Evolutionary conservation across 768 basidiomycete genomes (phyloP), one percentile per base, ranked within the genome.

Genomic region (Hericium rajendrae): DNA sequence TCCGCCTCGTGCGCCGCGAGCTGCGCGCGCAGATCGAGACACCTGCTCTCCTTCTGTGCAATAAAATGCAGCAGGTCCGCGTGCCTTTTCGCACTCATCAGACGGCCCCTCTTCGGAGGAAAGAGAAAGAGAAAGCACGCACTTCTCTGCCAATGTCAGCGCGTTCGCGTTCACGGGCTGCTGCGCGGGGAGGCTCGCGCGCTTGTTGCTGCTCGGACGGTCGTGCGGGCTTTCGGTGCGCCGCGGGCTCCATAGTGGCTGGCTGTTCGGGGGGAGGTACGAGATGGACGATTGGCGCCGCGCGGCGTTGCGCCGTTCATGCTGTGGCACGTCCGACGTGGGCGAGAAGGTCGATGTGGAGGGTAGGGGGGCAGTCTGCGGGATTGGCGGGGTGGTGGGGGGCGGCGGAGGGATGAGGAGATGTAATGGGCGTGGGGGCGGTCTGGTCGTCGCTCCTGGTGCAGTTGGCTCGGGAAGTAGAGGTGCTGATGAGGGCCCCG

Each of bases 11-110:
- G 87, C 13, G 71, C 65, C 8, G 78, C 76, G 2, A 93, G 80
- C 62, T 89, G 88, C 4, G 85, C 81, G 16, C 88, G 83, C 48
- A 92, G 75, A 57, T 93, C 90, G 41, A 92, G 78, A 63, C 88
- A 91, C 67, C 83, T 86, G 0, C 86, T 81, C 67, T 92, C 91
- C 61, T 92, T 91, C 70, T 91, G 88, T 0, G 91, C 90, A 53
- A 93, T 93, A 58, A 86, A 85, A 32, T 80, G 85, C n/a, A 92
- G 72, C 2, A 93, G 72, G 55, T 91, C 89, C 6, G 85, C 82
- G 64, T 93, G 88, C 65, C 91, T 92, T 60, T 24, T 32, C 40
- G 18, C 40, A 5, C 1, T 41, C 4, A 8, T 22, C 22, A 18
- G 13, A 11, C 12, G 15, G 3, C 6, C 40, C 13, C 40, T 41